Conservation (phyloP, 495 filamentous ascomycete genomes). For the Hypoxylon intermedium region DNA sequence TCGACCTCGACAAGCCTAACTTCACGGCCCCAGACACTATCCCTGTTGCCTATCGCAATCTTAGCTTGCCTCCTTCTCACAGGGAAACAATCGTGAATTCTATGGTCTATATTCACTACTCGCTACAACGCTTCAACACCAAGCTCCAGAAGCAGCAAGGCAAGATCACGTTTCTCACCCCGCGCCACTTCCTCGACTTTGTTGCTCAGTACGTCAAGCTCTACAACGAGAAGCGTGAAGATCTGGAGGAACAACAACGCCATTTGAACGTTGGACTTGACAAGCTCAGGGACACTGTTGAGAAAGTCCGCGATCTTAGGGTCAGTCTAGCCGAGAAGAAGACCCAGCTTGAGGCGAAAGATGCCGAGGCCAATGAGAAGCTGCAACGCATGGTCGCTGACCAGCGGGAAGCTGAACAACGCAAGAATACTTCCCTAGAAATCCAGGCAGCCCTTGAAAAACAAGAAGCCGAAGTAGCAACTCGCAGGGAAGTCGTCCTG, state of each 20-base stretch:
- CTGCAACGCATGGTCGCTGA: conserved; percentile 95
- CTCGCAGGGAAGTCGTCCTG: conserved; percentile 82
- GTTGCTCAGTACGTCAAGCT: conserved; percentile 97
- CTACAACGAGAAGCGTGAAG: conserved; percentile 97
- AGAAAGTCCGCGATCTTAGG: conserved; percentile 93
- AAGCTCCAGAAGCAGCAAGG: conserved; percentile 91
- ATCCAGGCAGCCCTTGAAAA: conserved; percentile 86
- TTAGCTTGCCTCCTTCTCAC: conserved; percentile 84
- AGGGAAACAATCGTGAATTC: conserved; percentile 91
- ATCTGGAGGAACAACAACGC: conserved; percentile 96
- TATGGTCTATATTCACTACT: conserved; percentile 99
- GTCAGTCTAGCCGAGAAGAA: conserved; percentile 93
- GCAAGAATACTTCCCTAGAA: conserved; percentile 83
- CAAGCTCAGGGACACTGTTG: conserved; percentile 96
- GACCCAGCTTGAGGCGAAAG: conserved; percentile 88
- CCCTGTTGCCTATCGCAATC: conserved; percentile 86
- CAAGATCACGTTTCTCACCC: conserved; percentile 89
- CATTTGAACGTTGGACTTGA: conserved; percentile 98
- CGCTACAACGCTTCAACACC: conserved; percentile 84
- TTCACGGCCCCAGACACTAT: conserved; percentile 90
- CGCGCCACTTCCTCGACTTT: conserved; percentile 96
- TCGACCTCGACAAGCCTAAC: conserved; percentile 87
- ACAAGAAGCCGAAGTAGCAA: conserved; percentile 87
- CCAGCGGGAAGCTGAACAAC: conserved; percentile 93
- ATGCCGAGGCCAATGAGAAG: conserved; percentile 95